phyloP scores from a whole-genome alignment of 768 basidiomycete species.

The Leucocoprinus leucothites region DNA sequence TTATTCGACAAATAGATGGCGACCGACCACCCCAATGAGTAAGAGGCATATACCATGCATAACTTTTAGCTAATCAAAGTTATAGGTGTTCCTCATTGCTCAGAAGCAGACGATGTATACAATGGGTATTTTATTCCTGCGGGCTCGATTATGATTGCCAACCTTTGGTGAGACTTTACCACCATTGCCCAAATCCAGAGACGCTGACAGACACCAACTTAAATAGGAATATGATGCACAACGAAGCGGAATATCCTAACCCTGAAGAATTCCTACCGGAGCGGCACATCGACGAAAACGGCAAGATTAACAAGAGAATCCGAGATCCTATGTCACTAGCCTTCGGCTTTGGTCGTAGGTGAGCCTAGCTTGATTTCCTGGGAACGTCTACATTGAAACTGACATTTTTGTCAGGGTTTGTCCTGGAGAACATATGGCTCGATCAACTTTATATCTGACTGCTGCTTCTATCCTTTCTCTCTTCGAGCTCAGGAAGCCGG shows the following conservation, averaged over 20 bases:
- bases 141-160: conserved; percentile 32
- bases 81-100: conserved; percentile 29
- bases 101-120: conserved; percentile 40
- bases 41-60: background rate
- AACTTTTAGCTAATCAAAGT: background rate
- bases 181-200: background rate
- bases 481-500: conserved; percentile 27
- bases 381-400: conserved; percentile 10
- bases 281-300: conserved; percentile 39
- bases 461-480: conserved; percentile 29
- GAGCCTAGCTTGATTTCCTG: conserved; percentile 4
- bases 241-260: conserved; percentile 31
- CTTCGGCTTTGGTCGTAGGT: conserved; percentile 41
- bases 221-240: conserved; percentile 30
- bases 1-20: background rate
- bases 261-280: conserved; percentile 41
- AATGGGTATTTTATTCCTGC: conserved; percentile 44
- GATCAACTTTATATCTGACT: conserved; percentile 23
- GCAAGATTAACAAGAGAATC: conserved; percentile 26
- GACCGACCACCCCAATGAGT: conserved; percentile 8
- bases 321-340: conserved; percentile 32
- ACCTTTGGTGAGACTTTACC: conserved; percentile 25
- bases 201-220: background rate
- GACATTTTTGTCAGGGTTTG: conserved; percentile 26
- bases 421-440: conserved; percentile 31